Evolutionary conservation across 345 rosid genomes (phyloP).

Genomic region (Corchorus capsularis): DNA sequence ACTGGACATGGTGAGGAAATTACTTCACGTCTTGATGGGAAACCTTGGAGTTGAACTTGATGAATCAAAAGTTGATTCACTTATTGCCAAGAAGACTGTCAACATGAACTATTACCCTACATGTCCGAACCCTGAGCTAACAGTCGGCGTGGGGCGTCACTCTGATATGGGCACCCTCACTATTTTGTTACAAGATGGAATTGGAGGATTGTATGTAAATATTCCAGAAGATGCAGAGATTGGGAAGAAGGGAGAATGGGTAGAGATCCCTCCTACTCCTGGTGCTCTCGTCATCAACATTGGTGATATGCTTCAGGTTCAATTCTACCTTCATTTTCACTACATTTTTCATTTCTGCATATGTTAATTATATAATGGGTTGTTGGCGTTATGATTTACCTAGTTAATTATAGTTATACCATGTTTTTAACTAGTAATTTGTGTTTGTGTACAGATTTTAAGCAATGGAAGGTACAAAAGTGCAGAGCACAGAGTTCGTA

Average conservation of each 20-base stretch:
- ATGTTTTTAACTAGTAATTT: background rate
- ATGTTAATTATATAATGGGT: no score
- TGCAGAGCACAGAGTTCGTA: conserved; percentile 57
- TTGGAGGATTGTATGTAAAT: conserved; percentile 61
- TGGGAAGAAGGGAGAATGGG: conserved; percentile 32
- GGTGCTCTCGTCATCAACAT: conserved; percentile 45
- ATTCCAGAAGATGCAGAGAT: conserved; percentile 22
- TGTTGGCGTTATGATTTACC: no score
- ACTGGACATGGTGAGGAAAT: conserved; percentile 38
- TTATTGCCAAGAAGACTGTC: conserved; percentile 45
- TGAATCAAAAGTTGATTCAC: conserved; percentile 39
- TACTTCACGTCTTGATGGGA: conserved; percentile 41
- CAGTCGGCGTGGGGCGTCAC: conserved; percentile 59
- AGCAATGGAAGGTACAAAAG: conserved; percentile 66
- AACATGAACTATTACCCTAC: conserved; percentile 63
- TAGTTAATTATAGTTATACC: no score
- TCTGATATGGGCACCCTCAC: conserved; percentile 59
- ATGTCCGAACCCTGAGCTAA: conserved; percentile 58
- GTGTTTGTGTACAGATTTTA: conserved; percentile 35
- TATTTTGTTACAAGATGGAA: conserved; percentile 55
- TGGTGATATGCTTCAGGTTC: conserved; percentile 43
- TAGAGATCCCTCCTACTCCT: conserved; percentile 39
- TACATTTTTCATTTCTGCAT: no score
- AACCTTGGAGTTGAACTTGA: conserved; percentile 43
- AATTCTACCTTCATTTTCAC: background rate